Conservation (phyloP, 176 grass and related monocot genomes). For the Triticum turgidum region DNA sequence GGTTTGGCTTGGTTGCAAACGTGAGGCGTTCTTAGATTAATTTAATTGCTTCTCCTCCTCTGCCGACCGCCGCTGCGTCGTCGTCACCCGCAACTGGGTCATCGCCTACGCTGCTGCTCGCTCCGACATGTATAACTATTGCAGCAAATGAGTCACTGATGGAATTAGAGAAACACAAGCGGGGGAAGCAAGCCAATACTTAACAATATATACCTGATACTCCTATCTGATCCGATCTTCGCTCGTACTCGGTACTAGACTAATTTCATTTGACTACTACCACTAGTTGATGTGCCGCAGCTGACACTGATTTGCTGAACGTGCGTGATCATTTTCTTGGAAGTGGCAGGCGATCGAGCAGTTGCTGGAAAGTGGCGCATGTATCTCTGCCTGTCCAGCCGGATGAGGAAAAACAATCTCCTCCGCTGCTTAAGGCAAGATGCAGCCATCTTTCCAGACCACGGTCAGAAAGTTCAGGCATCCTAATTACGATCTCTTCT, state of each 20-base stretch:
- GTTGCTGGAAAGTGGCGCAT: conserved; percentile 6
- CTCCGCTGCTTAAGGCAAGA: neutral
- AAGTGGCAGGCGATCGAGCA: neutral
- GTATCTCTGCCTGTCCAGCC: neutral
- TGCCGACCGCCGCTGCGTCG: conserved; percentile 4
- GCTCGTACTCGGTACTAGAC: neutral
- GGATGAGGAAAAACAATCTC: neutral
- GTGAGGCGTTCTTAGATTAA: neutral
- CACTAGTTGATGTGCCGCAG: neutral
- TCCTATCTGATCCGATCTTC: neutral
- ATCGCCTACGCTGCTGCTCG: neutral
- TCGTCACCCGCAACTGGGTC: neutral
- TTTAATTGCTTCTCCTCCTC: neutral
- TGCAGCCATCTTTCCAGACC: conserved; percentile 3
- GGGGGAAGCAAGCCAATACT: neutral
- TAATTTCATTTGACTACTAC: neutral
- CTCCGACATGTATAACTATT: conserved; percentile 17
- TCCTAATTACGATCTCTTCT: neutral
- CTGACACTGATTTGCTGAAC: neutral
- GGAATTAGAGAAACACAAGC: conserved; percentile 24
- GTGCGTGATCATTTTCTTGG: neutral
- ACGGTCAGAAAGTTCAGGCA: neutral
- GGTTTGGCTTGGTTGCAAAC: neutral
- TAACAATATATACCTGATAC: neutral
- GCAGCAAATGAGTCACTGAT: neutral